Conservation (phyloP, 2,329 filamentous ascomycete genomes). For the Pseudogymnoascus sp. region DNA sequence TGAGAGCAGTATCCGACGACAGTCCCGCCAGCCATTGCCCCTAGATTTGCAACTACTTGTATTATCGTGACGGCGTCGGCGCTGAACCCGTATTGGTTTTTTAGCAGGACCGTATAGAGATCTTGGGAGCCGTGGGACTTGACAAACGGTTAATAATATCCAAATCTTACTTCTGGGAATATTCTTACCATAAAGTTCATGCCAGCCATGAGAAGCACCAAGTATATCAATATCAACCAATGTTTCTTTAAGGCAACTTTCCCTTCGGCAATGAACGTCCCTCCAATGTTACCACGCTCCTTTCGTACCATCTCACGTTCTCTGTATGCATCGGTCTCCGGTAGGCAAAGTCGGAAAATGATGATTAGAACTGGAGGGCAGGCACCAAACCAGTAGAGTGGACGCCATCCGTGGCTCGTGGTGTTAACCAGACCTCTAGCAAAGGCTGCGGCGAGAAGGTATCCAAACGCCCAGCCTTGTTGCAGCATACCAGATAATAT, state of each 20-base stretch:
- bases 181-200: conserved; percentile 58
- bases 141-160: neutral
- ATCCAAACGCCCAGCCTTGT: conserved; percentile 5
- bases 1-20: conserved; percentile 61
- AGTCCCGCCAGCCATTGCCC: conserved; percentile 60
- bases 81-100: conserved; percentile 41
- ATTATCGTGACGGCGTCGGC: conserved; percentile 52
- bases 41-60: conserved; percentile 65
- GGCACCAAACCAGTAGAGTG: conserved; percentile 80
- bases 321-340: conserved; percentile 69
- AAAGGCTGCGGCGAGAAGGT: conserved; percentile 1
- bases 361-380: conserved; percentile 72
- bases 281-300: conserved; percentile 49
- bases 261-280: conserved; percentile 64
- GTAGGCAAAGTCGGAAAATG: conserved; percentile 63
- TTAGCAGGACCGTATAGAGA: conserved; percentile 53
- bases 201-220: conserved; percentile 76
- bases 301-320: conserved; percentile 58
- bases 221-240: conserved; percentile 69
- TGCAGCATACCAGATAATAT: conserved; percentile 8
- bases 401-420: conserved; percentile 69
- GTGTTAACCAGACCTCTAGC: conserved; percentile 61
- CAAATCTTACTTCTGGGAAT: neutral
- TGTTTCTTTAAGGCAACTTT: conserved; percentile 68
- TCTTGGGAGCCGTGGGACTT: conserved; percentile 36